A percentile compares a stretch with the other conserved stretches of the same genome.
These are phyloP conservation scores for Ogataea kodamae DNA, from an alignment of 805 yeast genomes.

Conservation along the genomic window DNA sequence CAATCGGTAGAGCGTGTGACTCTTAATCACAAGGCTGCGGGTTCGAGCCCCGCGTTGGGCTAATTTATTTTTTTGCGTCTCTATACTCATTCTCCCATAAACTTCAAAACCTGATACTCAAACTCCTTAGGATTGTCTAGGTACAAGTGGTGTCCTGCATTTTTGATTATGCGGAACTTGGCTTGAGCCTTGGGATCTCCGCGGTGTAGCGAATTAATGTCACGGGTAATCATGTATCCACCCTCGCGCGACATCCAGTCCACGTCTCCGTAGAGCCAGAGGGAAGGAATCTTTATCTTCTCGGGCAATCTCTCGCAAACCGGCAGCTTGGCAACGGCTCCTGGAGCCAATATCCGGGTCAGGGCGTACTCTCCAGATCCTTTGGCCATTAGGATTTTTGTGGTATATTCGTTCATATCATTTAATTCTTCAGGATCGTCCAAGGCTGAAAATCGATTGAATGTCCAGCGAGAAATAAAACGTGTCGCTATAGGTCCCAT, in stretches of 20 bases:
- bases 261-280: conserved; percentile 63
- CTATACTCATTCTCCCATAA: conserved; percentile 15
- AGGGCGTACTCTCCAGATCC: conserved; percentile 67
- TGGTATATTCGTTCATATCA: conserved; percentile 51
- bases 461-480: conserved; percentile 52
- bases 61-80: conserved; percentile 1
- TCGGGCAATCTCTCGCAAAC: conserved; percentile 49
- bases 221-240: conserved; percentile 44
- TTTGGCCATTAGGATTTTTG: conserved; percentile 47
- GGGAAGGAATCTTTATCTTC: conserved; percentile 39
- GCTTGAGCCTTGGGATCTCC: conserved; percentile 19
- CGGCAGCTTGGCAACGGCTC: conserved; percentile 56
- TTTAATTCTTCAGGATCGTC: conserved; percentile 31
- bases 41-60: conserved; percentile 26
- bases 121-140: conserved; percentile 44
- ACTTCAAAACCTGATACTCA: conserved; percentile 26
- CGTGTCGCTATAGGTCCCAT: conserved; percentile 54
- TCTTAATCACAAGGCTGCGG: conserved; percentile 29
- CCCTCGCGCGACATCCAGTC: conserved; percentile 72
- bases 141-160: conserved; percentile 56
- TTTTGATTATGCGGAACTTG: conserved; percentile 36
- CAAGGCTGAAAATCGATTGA: conserved; percentile 39
- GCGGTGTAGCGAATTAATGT: conserved; percentile 26
- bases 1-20: conserved; percentile 29
- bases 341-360: conserved; percentile 56